phyloP scores from a whole-genome alignment of 2,329 filamentous ascomycete species.

The Monilinia fructicola region DNA sequence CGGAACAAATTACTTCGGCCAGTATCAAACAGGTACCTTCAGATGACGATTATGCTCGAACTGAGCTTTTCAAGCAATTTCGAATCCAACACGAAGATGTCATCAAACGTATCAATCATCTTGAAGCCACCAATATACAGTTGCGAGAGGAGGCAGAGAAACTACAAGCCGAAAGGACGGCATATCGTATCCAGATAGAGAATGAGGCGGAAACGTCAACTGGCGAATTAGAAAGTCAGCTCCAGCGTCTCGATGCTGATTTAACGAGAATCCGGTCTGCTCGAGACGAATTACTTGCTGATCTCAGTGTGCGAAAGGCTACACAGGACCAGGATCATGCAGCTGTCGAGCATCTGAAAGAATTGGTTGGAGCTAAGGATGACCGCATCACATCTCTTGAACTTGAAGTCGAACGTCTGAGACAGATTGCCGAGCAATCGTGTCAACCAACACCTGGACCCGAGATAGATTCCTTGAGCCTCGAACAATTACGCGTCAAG shows the following conservation, averaged over 20 bases:
- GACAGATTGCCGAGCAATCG: constrained; percentile 52
- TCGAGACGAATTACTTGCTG: constrained; percentile 82
- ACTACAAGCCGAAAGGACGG: constrained; percentile 78
- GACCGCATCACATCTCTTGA: constrained; percentile 80
- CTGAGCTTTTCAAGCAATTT: constrained; percentile 89
- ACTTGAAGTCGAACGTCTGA: constrained; percentile 73
- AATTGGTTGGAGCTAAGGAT: constrained; percentile 75
- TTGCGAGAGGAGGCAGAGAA: constrained; percentile 83
- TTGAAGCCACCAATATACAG: constrained; percentile 85
- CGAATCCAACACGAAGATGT: constrained; percentile 90
- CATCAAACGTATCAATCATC: constrained; percentile 84
- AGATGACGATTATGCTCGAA: constrained; percentile 91
- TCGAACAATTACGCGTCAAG: constrained; percentile 72
- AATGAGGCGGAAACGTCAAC: constrained; percentile 72
- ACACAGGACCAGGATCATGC: constrained; percentile 73
- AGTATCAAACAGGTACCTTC: constrained; percentile 68
- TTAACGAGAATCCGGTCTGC: constrained; percentile 80
- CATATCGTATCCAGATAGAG: constrained; percentile 78
- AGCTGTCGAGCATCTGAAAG: constrained; percentile 71
- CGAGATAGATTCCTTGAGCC: constrained; percentile 58
- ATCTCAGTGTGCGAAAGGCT: constrained; percentile 75
- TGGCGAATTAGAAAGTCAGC: constrained; percentile 76
- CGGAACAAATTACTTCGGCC: constrained; percentile 76
- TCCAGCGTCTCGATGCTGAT: constrained; percentile 79
- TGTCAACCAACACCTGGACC: constrained; percentile 44